Conservation (phyloP, 495 filamentous ascomycete species). For the Elasticomyces elasticus region DNA sequence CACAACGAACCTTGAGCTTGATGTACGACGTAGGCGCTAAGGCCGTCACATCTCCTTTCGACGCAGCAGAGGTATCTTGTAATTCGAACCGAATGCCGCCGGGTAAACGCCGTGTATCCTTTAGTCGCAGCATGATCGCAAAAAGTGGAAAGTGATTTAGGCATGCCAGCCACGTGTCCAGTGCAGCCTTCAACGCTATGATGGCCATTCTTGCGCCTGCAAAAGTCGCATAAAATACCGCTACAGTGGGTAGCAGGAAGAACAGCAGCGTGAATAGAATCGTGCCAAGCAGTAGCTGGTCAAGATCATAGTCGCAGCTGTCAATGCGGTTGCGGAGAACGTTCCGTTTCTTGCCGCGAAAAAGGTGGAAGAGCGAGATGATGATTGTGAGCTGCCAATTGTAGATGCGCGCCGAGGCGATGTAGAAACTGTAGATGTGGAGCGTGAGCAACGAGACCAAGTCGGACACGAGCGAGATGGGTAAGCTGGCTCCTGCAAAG, state of each 20-base stretch:
- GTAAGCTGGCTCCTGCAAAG: constrained; percentile 94
- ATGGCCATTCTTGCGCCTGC: constrained; percentile 89
- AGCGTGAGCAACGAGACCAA: constrained; percentile 83
- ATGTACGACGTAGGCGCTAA: constrained; percentile 52
- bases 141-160: constrained; percentile 98
- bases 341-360: constrained; percentile 95
- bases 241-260: constrained; percentile 87
- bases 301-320: constrained; percentile 96
- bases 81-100: constrained; percentile 89
- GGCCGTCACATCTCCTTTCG: constrained; percentile 6
- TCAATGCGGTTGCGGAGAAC: constrained; percentile 95
- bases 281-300: constrained; percentile 91
- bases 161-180: constrained; percentile 86
- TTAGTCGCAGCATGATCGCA: constrained; percentile 89
- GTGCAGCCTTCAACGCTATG: constrained; percentile 76
- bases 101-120: constrained; percentile 82
- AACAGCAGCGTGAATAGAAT: constrained; percentile 94
- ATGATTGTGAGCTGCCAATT: constrained; percentile 97
- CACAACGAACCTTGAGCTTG: constrained; percentile 55
- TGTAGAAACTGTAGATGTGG: constrained; percentile 96
- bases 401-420: constrained; percentile 90
- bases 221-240: constrained; percentile 96
- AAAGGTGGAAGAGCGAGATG: constrained; percentile 92
- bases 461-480: constrained; percentile 91
- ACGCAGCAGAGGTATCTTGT: constrained; percentile 52